Evolutionary conservation across 2,329 filamentous ascomycete genomes (phyloP), one percentile per base, ranked within the genome.

Genomic region (Camptophora hylomeconis): DNA sequence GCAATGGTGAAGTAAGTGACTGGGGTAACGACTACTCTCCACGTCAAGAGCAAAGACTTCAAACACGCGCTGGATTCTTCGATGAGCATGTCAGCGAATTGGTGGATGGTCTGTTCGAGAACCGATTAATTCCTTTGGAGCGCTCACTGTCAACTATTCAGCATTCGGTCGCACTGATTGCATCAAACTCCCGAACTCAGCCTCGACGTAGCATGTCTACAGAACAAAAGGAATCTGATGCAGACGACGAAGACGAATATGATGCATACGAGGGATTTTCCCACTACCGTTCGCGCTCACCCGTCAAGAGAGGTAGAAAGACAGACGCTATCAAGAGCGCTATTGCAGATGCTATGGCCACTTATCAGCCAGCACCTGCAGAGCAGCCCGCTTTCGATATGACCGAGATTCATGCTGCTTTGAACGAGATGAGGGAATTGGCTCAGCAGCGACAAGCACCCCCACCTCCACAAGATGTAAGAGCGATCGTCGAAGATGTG

Each of bases 221-320:
- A n/a, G 79, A 83, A 17, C 58, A 63, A 15, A 57, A 57, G 30
- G 75, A 92, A 35, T 94, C 87, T 49, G 89, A 95, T 56, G 87
- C 89, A 7, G 87, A 95, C 50, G 86, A 93, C 38, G 84, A 93
- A 48, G 86, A 92, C 41, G 84, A 93, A 13, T 80, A 69, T 20
- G 57, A 62, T 22, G 60, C 40, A 3, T 39, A 32, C 24, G 41
- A 58, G 20, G 45, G 76, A 32, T 53, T 49, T 44, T 40, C 58
- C 35, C 57, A 65, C 38, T 65, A 72, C 49, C 75, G 81, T 28
- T 79, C 80, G 5, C 66, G 75, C 42, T 94, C 86, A 42, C 82
- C 84, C 11, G 69, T 72, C 33, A 50, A 49, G 37, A 70, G 76
- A 37, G 83, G 92, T 47, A 75, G 76, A 45, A 82, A 73, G 44